Conservation (phyloP, 306 rosid genomes). For the Canavalia ensiformis region DNA sequence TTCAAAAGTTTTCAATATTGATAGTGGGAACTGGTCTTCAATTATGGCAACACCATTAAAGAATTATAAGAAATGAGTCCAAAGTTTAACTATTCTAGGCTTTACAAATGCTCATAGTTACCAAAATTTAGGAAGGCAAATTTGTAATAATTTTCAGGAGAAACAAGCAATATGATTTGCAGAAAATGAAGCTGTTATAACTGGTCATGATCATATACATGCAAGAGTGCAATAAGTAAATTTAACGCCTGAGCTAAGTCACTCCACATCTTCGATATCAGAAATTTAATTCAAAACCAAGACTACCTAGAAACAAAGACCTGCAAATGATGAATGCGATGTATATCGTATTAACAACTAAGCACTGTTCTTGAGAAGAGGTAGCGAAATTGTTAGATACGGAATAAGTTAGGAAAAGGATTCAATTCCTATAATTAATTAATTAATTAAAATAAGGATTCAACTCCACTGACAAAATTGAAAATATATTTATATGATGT, state of each 20-base stretch:
- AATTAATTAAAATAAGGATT: too few relatives aligned
- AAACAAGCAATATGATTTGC: not conserved
- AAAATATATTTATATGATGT: not conserved
- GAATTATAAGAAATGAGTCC: not conserved
- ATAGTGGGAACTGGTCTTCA: slow-evolving; percentile 7
- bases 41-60: slow-evolving; percentile 8
- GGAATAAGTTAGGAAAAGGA: not conserved
- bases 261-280: not conserved
- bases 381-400: not conserved
- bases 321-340: slow-evolving; percentile 27
- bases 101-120: not conserved
- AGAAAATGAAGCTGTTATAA: not conserved
- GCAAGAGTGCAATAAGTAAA: not conserved
- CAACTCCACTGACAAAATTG: not conserved
- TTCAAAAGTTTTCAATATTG: not conserved
- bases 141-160: not conserved
- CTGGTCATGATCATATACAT: not conserved
- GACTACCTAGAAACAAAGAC: not conserved
- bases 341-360: slow-evolving; percentile 40
- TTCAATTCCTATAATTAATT: not conserved
- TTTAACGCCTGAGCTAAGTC: not conserved
- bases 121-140: not conserved
- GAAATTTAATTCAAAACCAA: not conserved
- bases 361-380: slow-evolving; percentile 41
- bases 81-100: not conserved